Evolutionary conservation across 306 rosid genomes (phyloP).

Genomic region (Vigna hirtella): DNA sequence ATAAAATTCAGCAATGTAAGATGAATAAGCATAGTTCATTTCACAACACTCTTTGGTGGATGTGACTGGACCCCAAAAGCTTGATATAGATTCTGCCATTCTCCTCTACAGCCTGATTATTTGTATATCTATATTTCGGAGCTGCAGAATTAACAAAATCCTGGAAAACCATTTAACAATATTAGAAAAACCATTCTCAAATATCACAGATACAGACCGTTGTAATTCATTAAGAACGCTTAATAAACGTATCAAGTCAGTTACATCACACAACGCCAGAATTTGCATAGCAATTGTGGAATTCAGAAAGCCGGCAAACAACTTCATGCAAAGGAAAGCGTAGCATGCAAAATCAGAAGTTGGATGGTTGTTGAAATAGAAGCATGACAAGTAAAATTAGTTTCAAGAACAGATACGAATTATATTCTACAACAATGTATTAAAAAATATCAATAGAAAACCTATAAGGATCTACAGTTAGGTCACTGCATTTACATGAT

Average conservation of each 20-base stretch:
- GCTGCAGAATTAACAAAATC: slow-evolving; percentile 43
- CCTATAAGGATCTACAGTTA: neutral
- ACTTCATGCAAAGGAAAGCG: neutral
- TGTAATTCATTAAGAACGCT: neutral
- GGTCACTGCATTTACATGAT: neutral
- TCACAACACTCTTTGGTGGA: slow-evolving; percentile 90
- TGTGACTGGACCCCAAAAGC: slow-evolving; percentile 95
- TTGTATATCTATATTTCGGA: slow-evolving; percentile 27
- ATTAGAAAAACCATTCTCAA: slow-evolving; percentile 26
- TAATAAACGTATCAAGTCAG: slow-evolving; percentile 2
- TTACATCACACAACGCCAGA: neutral
- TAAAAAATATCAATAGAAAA: neutral
- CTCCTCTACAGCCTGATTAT: slow-evolving; percentile 43
- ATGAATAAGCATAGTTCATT: slow-evolving; percentile 68
- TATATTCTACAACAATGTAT: neutral
- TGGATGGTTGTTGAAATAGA: neutral
- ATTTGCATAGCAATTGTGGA: neutral
- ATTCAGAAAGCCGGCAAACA: neutral
- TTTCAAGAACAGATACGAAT: neutral
- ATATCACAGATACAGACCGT: neutral
- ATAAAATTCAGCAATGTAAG: slow-evolving; percentile 84
- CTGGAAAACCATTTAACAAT: slow-evolving; percentile 45
- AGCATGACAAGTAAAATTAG: slow-evolving; percentile 15
- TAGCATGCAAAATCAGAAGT: neutral
- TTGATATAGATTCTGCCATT: slow-evolving; percentile 74